Conservation (phyloP, 1,284 basidiomycete genomes). For the Mrakiaceae sp. region DNA sequence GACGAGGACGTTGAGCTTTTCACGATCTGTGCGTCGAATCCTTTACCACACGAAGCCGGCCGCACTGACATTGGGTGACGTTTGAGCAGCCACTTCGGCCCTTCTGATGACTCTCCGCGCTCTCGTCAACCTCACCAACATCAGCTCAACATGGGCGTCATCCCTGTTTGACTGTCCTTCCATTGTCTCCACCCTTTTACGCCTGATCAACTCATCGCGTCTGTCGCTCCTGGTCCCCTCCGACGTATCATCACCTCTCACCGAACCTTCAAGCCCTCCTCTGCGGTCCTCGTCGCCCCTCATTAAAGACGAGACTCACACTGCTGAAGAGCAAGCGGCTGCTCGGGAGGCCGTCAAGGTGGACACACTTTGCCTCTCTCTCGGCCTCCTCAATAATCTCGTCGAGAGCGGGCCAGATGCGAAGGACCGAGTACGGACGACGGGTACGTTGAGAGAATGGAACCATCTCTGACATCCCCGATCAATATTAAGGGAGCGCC, state of each 20-base stretch:
- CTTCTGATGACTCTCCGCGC: slow-evolving; percentile 4
- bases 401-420: neutral
- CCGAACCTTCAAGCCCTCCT: neutral
- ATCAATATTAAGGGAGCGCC: neutral
- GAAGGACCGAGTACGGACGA: slow-evolving; percentile 1
- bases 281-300: neutral
- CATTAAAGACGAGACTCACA: too few relatives aligned
- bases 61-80: too few relatives aligned
- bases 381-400: slow-evolving; percentile 10
- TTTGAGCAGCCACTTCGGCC: too few relatives aligned
- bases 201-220: slow-evolving; percentile 8
- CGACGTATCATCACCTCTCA: neutral
- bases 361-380: slow-evolving; percentile 6
- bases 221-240: neutral
- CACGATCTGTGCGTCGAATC: neutral
- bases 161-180: neutral
- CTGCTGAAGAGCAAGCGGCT: too few relatives aligned
- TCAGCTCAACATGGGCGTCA: neutral
- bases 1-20: neutral
- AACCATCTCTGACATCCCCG: too few relatives aligned
- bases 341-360: neutral
- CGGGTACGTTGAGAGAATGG: neutral
- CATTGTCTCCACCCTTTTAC: slow-evolving; percentile 7
- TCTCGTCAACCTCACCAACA: slow-evolving; percentile 5
- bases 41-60: too few relatives aligned